Conservation (phyloP, 441 rosid genomes). For the Francoa sonchifolia region DNA sequence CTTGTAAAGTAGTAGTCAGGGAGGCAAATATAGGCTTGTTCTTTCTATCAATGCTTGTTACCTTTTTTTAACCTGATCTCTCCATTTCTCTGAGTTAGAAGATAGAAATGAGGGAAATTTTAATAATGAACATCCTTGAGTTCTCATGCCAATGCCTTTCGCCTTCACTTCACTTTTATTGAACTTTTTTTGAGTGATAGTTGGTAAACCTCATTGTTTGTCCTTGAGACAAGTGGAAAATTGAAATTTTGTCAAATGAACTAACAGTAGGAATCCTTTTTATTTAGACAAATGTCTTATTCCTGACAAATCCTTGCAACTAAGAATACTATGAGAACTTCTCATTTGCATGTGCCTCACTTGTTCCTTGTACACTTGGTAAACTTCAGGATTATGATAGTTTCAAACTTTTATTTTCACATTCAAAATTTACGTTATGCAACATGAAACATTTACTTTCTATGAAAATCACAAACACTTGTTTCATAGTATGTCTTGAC, state of each 20-base stretch:
- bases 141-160: no score
- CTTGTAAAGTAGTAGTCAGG: background rate
- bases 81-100: background rate
- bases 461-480: background rate
- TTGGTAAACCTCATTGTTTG: no score
- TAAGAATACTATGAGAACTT: background rate
- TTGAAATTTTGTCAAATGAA: background rate
- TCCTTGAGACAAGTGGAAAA: slow-evolving; percentile 2
- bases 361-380: background rate
- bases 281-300: background rate
- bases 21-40: background rate
- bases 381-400: background rate
- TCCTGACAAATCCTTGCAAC: background rate
- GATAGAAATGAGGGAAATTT: background rate
- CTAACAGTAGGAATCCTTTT: background rate
- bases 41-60: background rate
- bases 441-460: background rate
- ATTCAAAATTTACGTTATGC: background rate
- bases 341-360: background rate
- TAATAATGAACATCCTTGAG: no score
- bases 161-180: no score
- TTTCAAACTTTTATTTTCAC: background rate
- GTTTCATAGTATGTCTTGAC: background rate
- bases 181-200: no score
- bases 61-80: background rate